phyloP scores from a whole-genome alignment of 345 rosid species.

The Citrus australasica region DNA sequence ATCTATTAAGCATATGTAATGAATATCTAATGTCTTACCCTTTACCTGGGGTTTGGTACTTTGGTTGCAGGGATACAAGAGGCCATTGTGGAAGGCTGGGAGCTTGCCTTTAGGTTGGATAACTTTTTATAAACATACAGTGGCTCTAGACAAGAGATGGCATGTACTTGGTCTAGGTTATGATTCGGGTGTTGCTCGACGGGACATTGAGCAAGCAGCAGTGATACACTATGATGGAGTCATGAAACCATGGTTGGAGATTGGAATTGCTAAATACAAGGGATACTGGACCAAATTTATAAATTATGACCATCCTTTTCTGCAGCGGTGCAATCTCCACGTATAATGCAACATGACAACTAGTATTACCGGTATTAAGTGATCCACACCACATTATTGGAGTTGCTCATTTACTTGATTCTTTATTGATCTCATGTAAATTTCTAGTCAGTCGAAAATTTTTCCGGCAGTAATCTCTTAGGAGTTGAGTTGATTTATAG shows the following conservation, averaged over 20 bases:
- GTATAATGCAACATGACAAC: slow-evolving; percentile 24
- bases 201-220: slow-evolving; percentile 61
- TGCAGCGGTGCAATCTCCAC: slow-evolving; percentile 73
- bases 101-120: slow-evolving; percentile 88
- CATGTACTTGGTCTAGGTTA: slow-evolving; percentile 79
- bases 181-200: slow-evolving; percentile 41
- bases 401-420: slow-evolving; percentile 26
- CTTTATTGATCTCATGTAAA: slow-evolving; percentile 35
- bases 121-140: slow-evolving; percentile 69
- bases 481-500: slow-evolving; percentile 27
- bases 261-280: slow-evolving; percentile 67
- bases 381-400: slow-evolving; percentile 5
- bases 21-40: background rate
- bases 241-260: slow-evolving; percentile 96
- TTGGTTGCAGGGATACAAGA: slow-evolving; percentile 54
- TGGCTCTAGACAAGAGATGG: slow-evolving; percentile 78
- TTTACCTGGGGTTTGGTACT: slow-evolving; percentile 4
- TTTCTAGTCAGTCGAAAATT: slow-evolving; percentile 17
- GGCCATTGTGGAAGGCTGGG: slow-evolving; percentile 67
- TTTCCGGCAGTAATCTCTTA: slow-evolving; percentile 16
- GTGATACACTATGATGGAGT: slow-evolving; percentile 88
- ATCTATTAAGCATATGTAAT: background rate
- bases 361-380: slow-evolving; percentile 2
- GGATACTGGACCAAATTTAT: slow-evolving; percentile 68
- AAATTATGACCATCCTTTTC: slow-evolving; percentile 41